Evolutionary conservation across 2,329 filamentous ascomycete species (phyloP).

Genomic region (Scedosporium dehoogii): DNA sequence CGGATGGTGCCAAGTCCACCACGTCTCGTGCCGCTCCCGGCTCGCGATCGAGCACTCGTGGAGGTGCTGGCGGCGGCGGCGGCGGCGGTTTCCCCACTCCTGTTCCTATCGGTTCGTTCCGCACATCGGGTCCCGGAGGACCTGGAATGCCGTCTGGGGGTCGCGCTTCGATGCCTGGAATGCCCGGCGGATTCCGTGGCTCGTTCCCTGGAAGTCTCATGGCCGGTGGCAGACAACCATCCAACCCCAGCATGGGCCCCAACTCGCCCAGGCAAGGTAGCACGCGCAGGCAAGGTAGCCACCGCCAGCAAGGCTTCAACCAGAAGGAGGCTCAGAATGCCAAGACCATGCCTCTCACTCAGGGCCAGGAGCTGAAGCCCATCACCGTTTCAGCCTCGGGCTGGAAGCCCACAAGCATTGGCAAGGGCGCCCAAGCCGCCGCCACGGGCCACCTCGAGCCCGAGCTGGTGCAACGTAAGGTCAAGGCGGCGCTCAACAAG

Average conservation of each 20-base stretch:
- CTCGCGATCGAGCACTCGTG: background rate
- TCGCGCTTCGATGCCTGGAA: background rate
- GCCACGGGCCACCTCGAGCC: slow-evolving; percentile 62
- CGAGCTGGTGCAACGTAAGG: slow-evolving; percentile 93
- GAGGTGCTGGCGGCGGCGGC: background rate
- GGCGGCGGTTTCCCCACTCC: slow-evolving; percentile 16
- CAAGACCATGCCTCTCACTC: slow-evolving; percentile 87
- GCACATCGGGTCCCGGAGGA: slow-evolving; percentile 7
- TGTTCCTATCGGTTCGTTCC: slow-evolving; percentile 28
- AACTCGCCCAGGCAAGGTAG: slow-evolving; percentile 63
- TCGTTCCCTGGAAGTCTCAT: slow-evolving; percentile 40
- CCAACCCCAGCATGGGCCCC: slow-evolving; percentile 48
- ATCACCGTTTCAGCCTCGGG: slow-evolving; percentile 63
- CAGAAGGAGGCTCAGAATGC: slow-evolving; percentile 59
- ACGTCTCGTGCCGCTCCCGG: slow-evolving; percentile 24
- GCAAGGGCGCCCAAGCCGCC: slow-evolving; percentile 26
- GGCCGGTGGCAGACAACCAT: slow-evolving; percentile 42
- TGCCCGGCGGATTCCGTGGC: background rate
- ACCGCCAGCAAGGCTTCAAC: slow-evolving; percentile 41
- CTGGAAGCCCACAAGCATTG: slow-evolving; percentile 80
- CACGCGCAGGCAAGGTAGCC: slow-evolving; percentile 53
- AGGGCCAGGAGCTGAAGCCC: slow-evolving; percentile 70
- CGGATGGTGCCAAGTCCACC: slow-evolving; percentile 34
- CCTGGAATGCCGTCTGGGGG: no score
- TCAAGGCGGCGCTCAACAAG: slow-evolving; percentile 98